A percentile compares a stretch with the other conserved stretches of the same genome.
Conservation (phyloP, 169 alveolate species). For the Perkinsus chesapeaki region DNA sequence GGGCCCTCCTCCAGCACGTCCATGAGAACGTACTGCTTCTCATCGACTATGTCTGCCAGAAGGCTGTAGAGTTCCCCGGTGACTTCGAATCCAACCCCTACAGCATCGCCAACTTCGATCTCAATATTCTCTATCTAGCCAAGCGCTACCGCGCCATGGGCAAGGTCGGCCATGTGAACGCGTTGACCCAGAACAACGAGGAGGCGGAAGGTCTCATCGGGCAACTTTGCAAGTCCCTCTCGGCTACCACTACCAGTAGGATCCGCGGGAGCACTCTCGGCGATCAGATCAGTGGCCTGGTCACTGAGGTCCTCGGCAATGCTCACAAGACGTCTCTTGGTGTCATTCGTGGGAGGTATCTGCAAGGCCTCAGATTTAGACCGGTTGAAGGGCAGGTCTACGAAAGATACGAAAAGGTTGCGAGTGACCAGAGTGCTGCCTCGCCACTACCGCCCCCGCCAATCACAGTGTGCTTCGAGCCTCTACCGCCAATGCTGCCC, state of each 20-base stretch:
- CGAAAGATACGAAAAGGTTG: neutral
- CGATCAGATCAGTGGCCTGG: neutral
- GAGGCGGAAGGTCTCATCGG: neutral
- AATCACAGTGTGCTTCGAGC: neutral
- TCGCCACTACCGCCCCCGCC: neutral
- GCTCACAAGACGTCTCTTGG: neutral
- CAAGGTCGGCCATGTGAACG: neutral
- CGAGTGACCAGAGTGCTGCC: neutral
- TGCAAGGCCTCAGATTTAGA: neutral
- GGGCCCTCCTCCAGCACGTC: neutral
- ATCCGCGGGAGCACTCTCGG: neutral
- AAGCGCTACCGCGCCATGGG: constrained; percentile 5
- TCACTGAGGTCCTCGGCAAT: neutral
- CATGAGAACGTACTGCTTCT: neutral
- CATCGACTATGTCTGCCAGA: neutral
- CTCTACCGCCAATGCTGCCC: constrained; percentile 17
- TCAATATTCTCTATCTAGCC: neutral
- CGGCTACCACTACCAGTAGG: neutral
- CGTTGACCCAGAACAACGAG: neutral
- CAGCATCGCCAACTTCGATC: neutral
- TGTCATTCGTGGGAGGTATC: neutral
- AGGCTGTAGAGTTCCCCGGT: neutral
- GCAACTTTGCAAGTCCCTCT: neutral
- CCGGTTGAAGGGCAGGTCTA: neutral
- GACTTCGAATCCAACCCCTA: neutral